Conservation (phyloP, 2,329 filamentous ascomycete species). For the Ophiocordyceps polyrhachis-furcata region DNA sequence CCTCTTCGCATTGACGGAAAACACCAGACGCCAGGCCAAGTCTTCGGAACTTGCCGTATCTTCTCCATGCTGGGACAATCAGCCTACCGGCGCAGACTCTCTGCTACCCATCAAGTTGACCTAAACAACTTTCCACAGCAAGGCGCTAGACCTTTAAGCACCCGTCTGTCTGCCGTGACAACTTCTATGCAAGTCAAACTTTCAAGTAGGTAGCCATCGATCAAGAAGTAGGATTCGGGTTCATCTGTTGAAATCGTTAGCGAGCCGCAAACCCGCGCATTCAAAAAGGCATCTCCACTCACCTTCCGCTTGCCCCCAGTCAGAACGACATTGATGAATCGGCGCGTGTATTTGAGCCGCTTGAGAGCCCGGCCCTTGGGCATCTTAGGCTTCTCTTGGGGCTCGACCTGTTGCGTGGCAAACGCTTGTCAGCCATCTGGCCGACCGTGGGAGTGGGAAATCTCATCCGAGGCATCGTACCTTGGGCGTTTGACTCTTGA, state of each 20-base stretch:
- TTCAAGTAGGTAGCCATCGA: background rate
- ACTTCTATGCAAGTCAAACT: conserved; percentile 11
- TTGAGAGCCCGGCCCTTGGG: conserved; percentile 97
- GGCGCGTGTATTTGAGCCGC: conserved; percentile 88
- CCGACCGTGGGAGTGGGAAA: conserved; percentile 2
- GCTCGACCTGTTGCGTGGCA: conserved; percentile 44
- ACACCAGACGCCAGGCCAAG: conserved; percentile 22
- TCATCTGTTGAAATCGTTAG: conserved; percentile 40
- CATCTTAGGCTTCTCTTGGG: conserved; percentile 88
- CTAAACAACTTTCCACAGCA: conserved; percentile 16
- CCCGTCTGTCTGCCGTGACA: conserved; percentile 1
- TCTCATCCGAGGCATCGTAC: conserved; percentile 29
- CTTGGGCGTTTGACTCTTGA: conserved; percentile 93
- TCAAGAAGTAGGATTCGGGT: conserved; percentile 61
- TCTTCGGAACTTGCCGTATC: background rate
- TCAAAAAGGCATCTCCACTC: conserved; percentile 12
- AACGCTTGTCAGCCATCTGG: conserved; percentile 11
- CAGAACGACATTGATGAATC: conserved; percentile 96
- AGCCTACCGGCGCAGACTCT: no score
- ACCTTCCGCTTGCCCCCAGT: conserved; percentile 98
- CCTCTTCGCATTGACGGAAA: conserved; percentile 20
- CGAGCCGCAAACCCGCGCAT: background rate
- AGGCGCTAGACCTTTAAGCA: background rate
- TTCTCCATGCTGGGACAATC: no score
- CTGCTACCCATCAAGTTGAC: conserved; percentile 4